Conservation (phyloP, 2,329 filamentous ascomycete species). For the Botrytis sinoallii region DNA sequence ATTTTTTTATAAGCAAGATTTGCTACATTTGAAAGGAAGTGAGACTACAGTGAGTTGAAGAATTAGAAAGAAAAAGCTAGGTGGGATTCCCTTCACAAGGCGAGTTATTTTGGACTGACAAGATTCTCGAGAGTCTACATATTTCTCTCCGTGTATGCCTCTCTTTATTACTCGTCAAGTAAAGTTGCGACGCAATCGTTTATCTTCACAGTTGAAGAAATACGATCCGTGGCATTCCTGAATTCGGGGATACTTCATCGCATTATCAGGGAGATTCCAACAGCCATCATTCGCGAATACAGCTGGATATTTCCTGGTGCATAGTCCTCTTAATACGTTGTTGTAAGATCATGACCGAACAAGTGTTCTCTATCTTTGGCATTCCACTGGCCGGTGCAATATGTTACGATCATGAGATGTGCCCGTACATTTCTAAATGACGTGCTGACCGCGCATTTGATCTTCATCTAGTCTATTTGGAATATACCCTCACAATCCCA, state of each 20-base stretch:
- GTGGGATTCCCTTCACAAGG: background rate
- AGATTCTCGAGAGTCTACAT: background rate
- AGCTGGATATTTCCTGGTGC: background rate
- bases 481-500: background rate
- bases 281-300: background rate
- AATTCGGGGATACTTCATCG: background rate
- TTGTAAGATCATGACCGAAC: background rate
- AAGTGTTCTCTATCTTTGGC: background rate
- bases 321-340: background rate
- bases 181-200: background rate
- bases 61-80: no score
- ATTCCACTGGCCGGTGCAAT: background rate
- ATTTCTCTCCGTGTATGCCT: background rate
- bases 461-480: background rate
- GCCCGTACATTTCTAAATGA: background rate
- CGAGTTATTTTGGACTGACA: background rate
- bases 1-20: background rate
- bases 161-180: background rate
- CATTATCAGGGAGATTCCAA: background rate
- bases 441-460: background rate
- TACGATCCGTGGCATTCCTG: background rate
- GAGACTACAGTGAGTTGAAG: background rate
- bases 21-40: background rate
- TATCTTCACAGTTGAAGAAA: background rate
- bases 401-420: background rate